Evolutionary conservation across 2,329 filamentous ascomycete species (phyloP).

Genomic region (Lasiodiplodia hormozganensis): DNA sequence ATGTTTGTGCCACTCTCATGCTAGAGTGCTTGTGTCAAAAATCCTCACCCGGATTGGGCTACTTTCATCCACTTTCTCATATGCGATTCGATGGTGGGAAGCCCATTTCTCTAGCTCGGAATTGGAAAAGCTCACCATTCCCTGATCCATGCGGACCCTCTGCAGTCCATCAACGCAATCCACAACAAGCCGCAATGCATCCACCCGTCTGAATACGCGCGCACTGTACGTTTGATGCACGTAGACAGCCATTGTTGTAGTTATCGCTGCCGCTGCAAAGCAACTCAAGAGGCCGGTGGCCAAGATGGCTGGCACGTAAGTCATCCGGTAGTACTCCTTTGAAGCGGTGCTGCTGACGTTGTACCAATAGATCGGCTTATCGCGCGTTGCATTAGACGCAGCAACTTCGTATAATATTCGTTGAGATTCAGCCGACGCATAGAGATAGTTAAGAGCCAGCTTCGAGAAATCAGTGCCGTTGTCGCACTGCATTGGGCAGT

Average conservation of each 20-base stretch:
- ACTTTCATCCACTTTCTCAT: conserved; percentile 8
- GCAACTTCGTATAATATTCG: too few species aligned
- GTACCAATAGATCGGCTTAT: too few species aligned
- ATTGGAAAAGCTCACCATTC: background rate
- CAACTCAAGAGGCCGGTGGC: background rate
- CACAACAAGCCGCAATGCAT: background rate
- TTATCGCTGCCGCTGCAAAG: background rate
- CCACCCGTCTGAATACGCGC: background rate
- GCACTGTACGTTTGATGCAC: background rate
- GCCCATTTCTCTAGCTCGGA: background rate
- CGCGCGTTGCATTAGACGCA: too few species aligned
- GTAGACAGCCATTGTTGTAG: background rate
- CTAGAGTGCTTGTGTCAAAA: too few species aligned
- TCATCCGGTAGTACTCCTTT: background rate
- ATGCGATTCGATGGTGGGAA: background rate
- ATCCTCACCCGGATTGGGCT: background rate
- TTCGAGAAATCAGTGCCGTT: too few species aligned
- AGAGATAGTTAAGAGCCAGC: too few species aligned
- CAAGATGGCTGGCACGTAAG: background rate
- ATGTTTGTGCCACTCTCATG: too few species aligned
- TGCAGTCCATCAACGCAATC: background rate
- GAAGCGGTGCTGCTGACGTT: too few species aligned
- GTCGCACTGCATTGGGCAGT: too few species aligned
- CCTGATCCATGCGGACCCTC: background rate
- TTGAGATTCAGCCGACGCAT: too few species aligned